These are phyloP conservation scores for Colletotrichum gigasporum DNA, from an alignment of 2,329 filamentous ascomycete species.

Conservation along the genomic window DNA sequence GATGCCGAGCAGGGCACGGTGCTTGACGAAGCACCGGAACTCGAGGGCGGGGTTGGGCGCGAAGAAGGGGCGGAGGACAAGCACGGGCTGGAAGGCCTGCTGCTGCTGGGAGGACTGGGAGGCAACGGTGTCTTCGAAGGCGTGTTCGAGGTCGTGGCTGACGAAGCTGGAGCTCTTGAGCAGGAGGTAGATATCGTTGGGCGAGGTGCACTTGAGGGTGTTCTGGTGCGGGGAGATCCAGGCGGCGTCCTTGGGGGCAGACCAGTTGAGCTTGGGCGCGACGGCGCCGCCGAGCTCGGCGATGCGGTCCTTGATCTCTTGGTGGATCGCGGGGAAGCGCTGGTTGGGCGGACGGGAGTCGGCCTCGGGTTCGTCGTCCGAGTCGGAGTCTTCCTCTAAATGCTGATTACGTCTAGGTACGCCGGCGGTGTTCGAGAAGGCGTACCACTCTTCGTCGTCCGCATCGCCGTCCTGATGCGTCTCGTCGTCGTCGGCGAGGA, in stretches of 20 bases:
- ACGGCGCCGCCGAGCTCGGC: constrained; percentile 84
- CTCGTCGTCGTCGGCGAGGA: constrained; percentile 78
- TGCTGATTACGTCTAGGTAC: constrained; percentile 36
- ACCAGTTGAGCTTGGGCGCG: constrained; percentile 97
- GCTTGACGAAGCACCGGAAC: constrained; percentile 94
- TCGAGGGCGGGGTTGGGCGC: constrained; percentile 90
- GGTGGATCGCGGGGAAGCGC: constrained; percentile 77
- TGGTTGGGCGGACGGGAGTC: constrained; percentile 57
- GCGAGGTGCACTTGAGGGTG: constrained; percentile 86
- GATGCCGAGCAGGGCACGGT: constrained; percentile 81
- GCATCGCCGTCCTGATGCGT: constrained; percentile 64
- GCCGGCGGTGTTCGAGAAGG: constrained; percentile 26
- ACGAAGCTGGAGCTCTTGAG: constrained; percentile 96
- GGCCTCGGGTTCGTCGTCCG: constrained; percentile 58
- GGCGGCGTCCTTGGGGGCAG: constrained; percentile 92
- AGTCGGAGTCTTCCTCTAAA: constrained; percentile 52
- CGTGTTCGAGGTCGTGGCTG: constrained; percentile 92
- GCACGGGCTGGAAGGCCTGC: constrained; percentile 71
- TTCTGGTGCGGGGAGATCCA: constrained; percentile 89
- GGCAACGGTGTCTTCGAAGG: constrained; percentile 79
- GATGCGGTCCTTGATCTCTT: constrained; percentile 80
- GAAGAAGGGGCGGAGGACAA: constrained; percentile 90
- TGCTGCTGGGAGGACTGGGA: constrained; percentile 38
- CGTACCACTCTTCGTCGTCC: constrained; percentile 62
- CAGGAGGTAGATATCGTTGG: constrained; percentile 93